Conservation (phyloP, 331 rosid genomes). For the Rosa hybrid region DNA sequence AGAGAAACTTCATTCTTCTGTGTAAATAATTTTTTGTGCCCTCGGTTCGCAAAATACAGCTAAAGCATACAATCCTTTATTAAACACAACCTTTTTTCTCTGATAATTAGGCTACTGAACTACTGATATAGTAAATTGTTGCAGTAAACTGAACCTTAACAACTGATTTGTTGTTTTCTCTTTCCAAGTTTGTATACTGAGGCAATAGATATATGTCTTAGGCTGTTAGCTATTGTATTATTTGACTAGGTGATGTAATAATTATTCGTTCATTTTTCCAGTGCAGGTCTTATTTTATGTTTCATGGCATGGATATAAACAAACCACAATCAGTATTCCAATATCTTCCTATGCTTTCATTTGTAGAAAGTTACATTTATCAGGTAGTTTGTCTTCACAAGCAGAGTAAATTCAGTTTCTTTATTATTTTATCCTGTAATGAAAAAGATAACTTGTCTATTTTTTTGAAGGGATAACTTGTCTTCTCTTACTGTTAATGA, state of each 20-base stretch:
- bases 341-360: conserved; percentile 75
- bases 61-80: not conserved
- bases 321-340: conserved; percentile 66
- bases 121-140: not conserved
- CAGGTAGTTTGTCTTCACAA: conserved; percentile 57
- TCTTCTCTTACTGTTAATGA: not conserved
- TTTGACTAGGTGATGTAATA: not conserved
- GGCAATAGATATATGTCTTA: not conserved
- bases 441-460: not conserved
- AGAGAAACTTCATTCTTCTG: not conserved
- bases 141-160: not conserved
- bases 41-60: not conserved
- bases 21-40: not conserved
- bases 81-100: not conserved
- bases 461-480: not conserved
- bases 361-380: conserved; percentile 87
- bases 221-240: not conserved
- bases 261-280: conserved; percentile 34
- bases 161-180: not conserved
- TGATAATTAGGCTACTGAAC: not conserved
- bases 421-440: not conserved
- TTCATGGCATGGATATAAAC: conserved; percentile 82
- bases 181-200: not conserved
- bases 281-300: conserved; percentile 98
- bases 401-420: conserved; percentile 6